These are phyloP conservation scores for Tolypocladium inflatum DNA, from an alignment of 2,329 filamentous ascomycete species.

Conservation along the genomic window DNA sequence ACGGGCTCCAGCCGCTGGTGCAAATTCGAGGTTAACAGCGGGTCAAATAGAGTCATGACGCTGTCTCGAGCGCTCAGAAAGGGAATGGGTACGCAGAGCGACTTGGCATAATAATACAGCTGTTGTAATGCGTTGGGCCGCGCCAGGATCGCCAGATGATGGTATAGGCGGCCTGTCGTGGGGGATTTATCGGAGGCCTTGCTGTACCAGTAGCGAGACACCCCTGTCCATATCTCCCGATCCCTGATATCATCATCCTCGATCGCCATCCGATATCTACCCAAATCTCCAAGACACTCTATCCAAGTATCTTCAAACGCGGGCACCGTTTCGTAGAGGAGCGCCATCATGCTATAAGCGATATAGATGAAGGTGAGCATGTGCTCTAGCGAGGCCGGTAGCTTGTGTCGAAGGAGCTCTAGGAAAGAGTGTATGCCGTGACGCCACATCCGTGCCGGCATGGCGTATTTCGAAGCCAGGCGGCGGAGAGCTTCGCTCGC, in stretches of 20 bases:
- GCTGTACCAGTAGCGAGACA: constrained; percentile 76
- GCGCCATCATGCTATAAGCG: constrained; percentile 81
- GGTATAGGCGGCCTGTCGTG: constrained; percentile 69
- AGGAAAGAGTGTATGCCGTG: constrained; percentile 84
- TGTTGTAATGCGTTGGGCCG: constrained; percentile 61
- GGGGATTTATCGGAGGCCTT: constrained; percentile 72
- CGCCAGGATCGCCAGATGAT: constrained; percentile 76
- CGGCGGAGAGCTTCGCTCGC: constrained; percentile 58
- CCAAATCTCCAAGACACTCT: constrained; percentile 81
- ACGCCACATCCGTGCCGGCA: constrained; percentile 92
- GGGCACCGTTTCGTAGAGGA: constrained; percentile 78
- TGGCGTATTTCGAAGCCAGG: constrained; percentile 72
- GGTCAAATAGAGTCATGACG: constrained; percentile 60
- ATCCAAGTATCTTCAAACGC: constrained; percentile 86
- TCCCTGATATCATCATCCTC: constrained; percentile 72
- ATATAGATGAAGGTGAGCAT: constrained; percentile 89
- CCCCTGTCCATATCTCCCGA: constrained; percentile 70
- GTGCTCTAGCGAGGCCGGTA: constrained; percentile 72
- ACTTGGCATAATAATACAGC: constrained; percentile 63
- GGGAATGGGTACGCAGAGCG: constrained; percentile 56
- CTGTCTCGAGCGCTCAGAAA: constrained; percentile 62
- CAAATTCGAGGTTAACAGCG: constrained; percentile 32
- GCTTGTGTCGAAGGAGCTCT: constrained; percentile 62
- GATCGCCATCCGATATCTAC: constrained; percentile 79
- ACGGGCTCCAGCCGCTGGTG: constrained; percentile 24